Conservation (phyloP, 129 eudicot genomes). For the Smallanthus sonchifolius region DNA sequence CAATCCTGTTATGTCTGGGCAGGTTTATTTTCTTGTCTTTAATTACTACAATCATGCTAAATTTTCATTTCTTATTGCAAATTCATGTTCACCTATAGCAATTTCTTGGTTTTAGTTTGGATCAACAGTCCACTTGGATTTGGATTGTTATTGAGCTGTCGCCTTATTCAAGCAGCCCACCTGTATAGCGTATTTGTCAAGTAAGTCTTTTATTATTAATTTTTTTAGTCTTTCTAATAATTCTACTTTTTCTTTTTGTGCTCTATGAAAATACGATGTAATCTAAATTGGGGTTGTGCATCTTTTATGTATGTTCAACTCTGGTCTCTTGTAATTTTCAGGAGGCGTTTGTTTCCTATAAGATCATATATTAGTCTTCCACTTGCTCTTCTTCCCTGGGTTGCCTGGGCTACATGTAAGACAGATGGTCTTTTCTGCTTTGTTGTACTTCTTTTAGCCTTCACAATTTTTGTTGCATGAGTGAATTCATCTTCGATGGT, state of each 20-base stretch:
- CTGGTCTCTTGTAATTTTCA: slow-evolving; percentile 30
- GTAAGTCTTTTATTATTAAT: slow-evolving; percentile 33
- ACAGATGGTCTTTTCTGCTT: not conserved
- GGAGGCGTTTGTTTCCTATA: slow-evolving; percentile 83
- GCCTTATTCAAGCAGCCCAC: slow-evolving; percentile 74
- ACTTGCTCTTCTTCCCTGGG: slow-evolving; percentile 80
- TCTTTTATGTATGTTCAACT: not conserved
- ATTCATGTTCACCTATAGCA: slow-evolving; percentile 9
- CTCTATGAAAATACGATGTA: not conserved
- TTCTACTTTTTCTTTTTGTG: not conserved
- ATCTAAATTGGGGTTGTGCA: not conserved
- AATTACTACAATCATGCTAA: not conserved
- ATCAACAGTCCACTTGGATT: slow-evolving; percentile 80
- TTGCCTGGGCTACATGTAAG: slow-evolving; percentile 71
- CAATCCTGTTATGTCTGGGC: slow-evolving; percentile 89
- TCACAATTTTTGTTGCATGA: not conserved
- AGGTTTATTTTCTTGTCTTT: slow-evolving; percentile 36
- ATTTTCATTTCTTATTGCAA: slow-evolving; percentile 9
- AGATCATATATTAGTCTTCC: slow-evolving; percentile 66
- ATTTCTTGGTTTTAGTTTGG: slow-evolving; percentile 61
- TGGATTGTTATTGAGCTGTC: slow-evolving; percentile 80
- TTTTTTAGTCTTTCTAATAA: not conserved
- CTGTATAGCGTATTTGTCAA: slow-evolving; percentile 69
- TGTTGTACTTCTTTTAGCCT: not conserved
- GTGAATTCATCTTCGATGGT: not conserved